Percentiles rank a stretch among this genome's conserved stretches.
phyloP scores from a whole-genome alignment of 768 basidiomycete genomes.

The Galerina marginata region DNA sequence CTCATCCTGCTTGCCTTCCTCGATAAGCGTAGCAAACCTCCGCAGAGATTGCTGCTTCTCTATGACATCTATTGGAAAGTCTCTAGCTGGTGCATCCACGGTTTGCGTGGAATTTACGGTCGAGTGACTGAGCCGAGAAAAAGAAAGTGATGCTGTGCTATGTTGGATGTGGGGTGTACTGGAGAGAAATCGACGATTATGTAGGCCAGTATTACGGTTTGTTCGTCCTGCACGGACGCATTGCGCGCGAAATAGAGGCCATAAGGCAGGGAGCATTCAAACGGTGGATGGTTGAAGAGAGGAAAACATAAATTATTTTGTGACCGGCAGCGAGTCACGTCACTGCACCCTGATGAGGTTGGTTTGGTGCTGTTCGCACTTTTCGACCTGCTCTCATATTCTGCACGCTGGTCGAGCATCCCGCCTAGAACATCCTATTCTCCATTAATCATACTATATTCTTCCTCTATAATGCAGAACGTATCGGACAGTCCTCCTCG shows the following conservation, averaged over 20 bases:
- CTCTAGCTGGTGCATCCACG: neutral
- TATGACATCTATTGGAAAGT: constrained; percentile 29
- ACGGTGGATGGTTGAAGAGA: neutral
- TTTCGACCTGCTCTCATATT: constrained; percentile 19
- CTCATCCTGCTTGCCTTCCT: constrained; percentile 32
- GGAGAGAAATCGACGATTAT: neutral
- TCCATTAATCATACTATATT: constrained; percentile 30
- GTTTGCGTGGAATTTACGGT: neutral
- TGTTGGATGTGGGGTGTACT: neutral
- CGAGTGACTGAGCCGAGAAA: constrained; percentile 11
- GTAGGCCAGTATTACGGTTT: neutral
- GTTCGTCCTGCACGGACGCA: constrained; percentile 20
- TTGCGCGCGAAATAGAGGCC: constrained; percentile 36
- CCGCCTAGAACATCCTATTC: constrained; percentile 42
- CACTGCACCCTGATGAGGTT: constrained; percentile 24
- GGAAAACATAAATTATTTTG: constrained; percentile 8
- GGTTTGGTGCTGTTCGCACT: constrained; percentile 13
- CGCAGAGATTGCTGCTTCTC: constrained; percentile 20
- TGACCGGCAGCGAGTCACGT: constrained; percentile 23
- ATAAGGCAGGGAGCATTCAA: constrained; percentile 42
- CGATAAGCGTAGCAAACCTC: constrained; percentile 32
- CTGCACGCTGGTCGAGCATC: constrained; percentile 52
- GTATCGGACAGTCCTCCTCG: constrained; percentile 64
- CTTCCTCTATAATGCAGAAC: constrained; percentile 40
- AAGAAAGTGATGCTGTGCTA: constrained; percentile 1